These are phyloP conservation scores for Spathaspora passalidarum DNA, from an alignment of 805 yeast species.

Conservation along the genomic window DNA sequence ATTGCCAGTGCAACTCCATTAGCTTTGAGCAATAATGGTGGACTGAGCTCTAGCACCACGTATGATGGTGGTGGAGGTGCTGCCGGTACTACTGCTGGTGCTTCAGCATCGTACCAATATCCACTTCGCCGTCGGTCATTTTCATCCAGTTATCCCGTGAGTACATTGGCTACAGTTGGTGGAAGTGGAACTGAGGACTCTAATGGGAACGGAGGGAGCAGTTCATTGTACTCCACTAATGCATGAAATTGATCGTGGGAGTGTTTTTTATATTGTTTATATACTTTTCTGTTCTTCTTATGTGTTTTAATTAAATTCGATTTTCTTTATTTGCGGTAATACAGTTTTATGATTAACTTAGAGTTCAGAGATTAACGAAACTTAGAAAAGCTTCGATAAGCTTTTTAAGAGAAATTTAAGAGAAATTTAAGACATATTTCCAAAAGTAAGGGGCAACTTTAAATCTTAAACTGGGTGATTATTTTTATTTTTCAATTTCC, in stretches of 20 bases:
- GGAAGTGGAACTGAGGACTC: slow-evolving; percentile 3
- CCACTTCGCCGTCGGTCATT: neutral
- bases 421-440: neutral
- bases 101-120: neutral
- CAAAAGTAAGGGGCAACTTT: neutral
- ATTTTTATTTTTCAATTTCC: no score
- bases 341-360: neutral
- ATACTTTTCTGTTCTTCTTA: neutral
- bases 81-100: neutral
- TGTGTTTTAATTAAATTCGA: neutral
- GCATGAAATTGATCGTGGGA: neutral
- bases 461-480: neutral
- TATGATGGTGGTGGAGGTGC: neutral
- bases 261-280: neutral
- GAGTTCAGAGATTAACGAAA: neutral
- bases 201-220: neutral
- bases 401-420: no score
- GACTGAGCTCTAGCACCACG: neutral
- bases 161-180: slow-evolving; percentile 1
- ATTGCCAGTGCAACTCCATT: neutral
- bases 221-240: neutral
- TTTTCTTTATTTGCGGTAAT: no score
- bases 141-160: neutral
- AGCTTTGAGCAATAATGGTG: neutral
- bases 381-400: neutral